These are phyloP conservation scores for Hyphopichia wangnamkhiaoensis DNA, from an alignment of 1,139 yeast genomes.

Conservation along the genomic window DNA sequence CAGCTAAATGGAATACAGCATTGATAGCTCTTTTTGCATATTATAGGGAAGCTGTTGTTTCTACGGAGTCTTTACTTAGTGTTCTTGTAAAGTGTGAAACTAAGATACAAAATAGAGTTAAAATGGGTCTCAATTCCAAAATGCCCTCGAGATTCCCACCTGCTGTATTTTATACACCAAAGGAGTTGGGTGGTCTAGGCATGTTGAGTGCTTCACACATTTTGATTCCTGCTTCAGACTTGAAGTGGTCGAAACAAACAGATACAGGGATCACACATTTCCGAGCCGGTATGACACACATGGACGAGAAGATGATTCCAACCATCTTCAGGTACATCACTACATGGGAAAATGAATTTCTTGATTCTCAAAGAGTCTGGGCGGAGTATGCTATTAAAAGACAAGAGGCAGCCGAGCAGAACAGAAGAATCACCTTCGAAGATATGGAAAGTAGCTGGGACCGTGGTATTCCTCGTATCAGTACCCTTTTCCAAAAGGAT, in stretches of 20 bases:
- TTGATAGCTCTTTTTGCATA: constrained; percentile 83
- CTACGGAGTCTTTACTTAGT: constrained; percentile 79
- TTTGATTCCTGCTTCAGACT: constrained; percentile 88
- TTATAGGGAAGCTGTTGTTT: constrained; percentile 88
- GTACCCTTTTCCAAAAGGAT: constrained; percentile 93
- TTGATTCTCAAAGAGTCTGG: constrained; percentile 97
- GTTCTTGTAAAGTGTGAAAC: constrained; percentile 89
- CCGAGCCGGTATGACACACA: constrained; percentile 89
- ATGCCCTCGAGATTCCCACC: constrained; percentile 99
- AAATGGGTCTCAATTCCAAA: constrained; percentile 92
- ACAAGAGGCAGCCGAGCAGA: constrained; percentile 83
- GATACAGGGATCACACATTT: constrained; percentile 95
- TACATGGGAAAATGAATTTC: constrained; percentile 95
- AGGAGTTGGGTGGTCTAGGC: constrained; percentile 95
- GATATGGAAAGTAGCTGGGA: constrained; percentile 96
- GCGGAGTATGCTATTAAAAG: constrained; percentile 92
- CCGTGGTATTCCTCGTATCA: constrained; percentile 93
- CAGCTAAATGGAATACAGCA: constrained; percentile 96
- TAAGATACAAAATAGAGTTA: constrained; percentile 89
- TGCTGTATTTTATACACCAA: constrained; percentile 96
- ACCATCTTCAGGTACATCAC: constrained; percentile 90
- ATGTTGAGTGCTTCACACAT: constrained; percentile 98
- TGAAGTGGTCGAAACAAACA: constrained; percentile 89
- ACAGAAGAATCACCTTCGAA: constrained; percentile 85
- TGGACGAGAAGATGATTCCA: constrained; percentile 82